phyloP scores from a whole-genome alignment of 306 rosid species.

The Pyrus bretschneideri region DNA sequence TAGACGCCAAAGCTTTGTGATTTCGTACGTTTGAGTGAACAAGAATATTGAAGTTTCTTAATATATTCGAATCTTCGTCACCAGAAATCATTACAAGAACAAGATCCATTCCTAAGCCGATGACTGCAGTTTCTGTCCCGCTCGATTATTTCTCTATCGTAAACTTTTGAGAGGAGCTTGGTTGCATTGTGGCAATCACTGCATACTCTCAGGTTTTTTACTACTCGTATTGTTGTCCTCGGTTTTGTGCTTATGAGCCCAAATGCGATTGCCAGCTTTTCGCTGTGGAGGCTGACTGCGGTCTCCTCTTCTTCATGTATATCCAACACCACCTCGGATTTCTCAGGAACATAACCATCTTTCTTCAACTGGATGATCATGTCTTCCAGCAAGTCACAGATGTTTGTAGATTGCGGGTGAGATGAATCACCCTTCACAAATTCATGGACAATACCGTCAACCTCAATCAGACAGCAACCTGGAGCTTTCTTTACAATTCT shows the following conservation, averaged over 20 bases:
- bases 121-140: slow-evolving; percentile 13
- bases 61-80: background rate
- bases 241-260: slow-evolving; percentile 23
- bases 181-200: slow-evolving; percentile 22
- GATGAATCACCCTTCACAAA: slow-evolving; percentile 20
- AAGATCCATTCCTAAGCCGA: slow-evolving; percentile 17
- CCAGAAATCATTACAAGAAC: slow-evolving; percentile 26
- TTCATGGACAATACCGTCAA: slow-evolving; percentile 17
- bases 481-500: slow-evolving; percentile 7
- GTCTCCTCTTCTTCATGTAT: slow-evolving; percentile 32
- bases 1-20: background rate
- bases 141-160: slow-evolving; percentile 13
- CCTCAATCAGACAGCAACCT: slow-evolving; percentile 19
- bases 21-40: background rate
- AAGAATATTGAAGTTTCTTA: background rate
- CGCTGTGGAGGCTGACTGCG: slow-evolving; percentile 22
- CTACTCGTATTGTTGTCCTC: slow-evolving; percentile 17
- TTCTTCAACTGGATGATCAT: slow-evolving; percentile 14
- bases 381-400: slow-evolving; percentile 18
- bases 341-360: slow-evolving; percentile 18
- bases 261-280: slow-evolving; percentile 29
- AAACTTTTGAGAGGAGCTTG: slow-evolving; percentile 18
- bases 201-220: slow-evolving; percentile 24
- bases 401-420: background rate
- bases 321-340: slow-evolving; percentile 13